phyloP scores from a whole-genome alignment of 2,329 filamentous ascomycete genomes.

The Exophiala sideris region DNA sequence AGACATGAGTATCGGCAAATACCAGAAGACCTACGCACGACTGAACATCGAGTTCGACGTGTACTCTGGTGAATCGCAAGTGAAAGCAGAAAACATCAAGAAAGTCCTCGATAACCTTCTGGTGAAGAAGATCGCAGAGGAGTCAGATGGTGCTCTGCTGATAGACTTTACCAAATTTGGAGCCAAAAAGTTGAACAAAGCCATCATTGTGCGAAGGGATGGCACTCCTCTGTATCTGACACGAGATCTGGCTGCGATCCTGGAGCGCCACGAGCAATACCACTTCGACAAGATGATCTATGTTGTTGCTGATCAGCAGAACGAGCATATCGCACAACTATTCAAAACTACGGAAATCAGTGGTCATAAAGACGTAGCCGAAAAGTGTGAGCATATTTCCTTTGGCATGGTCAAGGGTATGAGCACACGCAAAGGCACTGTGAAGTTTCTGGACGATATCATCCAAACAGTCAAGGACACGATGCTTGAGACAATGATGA shows the following conservation, averaged over 20 bases:
- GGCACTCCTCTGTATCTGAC: constrained; percentile 67
- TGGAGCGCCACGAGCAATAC: constrained; percentile 61
- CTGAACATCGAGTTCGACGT: constrained; percentile 64
- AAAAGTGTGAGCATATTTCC: constrained; percentile 61
- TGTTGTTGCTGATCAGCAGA: constrained; percentile 62
- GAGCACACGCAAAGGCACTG: constrained; percentile 65
- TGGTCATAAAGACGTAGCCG: constrained; percentile 58
- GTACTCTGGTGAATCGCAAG: constrained; percentile 67
- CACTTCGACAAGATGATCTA: constrained; percentile 68
- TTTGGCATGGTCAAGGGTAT: constrained; percentile 66
- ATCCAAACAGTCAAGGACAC: constrained; percentile 78
- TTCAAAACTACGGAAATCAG: constrained; percentile 64
- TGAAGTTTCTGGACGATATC: constrained; percentile 72
- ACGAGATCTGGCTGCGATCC: constrained; percentile 64
- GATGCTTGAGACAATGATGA: constrained; percentile 97
- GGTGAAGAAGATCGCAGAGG: constrained; percentile 59
- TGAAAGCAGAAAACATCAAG: constrained; percentile 61
- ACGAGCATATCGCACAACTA: constrained; percentile 61
- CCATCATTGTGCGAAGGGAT: constrained; percentile 64
- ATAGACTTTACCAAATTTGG: constrained; percentile 68
- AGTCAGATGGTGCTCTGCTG: constrained; percentile 63
- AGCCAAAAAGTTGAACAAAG: constrained; percentile 64
- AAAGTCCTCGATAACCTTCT: constrained; percentile 58
- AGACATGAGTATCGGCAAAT: constrained; percentile 62
- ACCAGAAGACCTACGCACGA: constrained; percentile 61